phyloP scores from a whole-genome alignment of 352 stramenopile species.

The Globisporangium paroecandrum region DNA sequence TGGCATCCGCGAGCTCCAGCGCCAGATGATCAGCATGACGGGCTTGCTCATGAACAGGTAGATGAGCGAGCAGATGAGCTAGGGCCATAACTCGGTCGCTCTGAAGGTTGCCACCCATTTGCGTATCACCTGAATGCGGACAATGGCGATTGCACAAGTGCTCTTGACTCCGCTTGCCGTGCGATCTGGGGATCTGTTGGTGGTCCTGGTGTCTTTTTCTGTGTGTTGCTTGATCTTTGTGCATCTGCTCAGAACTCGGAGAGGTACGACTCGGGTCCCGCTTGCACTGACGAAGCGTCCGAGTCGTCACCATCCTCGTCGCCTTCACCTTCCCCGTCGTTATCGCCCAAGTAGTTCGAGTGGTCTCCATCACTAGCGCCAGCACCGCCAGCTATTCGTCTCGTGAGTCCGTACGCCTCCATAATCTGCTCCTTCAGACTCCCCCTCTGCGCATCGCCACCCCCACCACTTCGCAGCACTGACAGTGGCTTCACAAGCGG shows the following conservation, averaged over 20 bases:
- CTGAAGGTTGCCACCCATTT: background rate
- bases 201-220: background rate
- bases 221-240: background rate
- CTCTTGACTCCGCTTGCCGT: background rate
- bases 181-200: background rate
- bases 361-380: background rate
- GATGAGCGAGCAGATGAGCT: background rate
- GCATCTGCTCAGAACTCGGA: constrained; percentile 28
- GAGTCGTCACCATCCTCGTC: constrained; percentile 20
- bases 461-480: background rate
- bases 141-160: too few relatives aligned
- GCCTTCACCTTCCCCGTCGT: constrained; percentile 25
- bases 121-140: background rate
- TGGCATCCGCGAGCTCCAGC: constrained; percentile 73
- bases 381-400: background rate
- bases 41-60: constrained; percentile 33
- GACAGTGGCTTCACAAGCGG: background rate
- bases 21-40: constrained; percentile 65
- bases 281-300: constrained; percentile 20
- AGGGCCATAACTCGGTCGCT: too few relatives aligned
- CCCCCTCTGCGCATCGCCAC: background rate
- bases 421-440: constrained; percentile 10
- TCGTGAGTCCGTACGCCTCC: background rate
- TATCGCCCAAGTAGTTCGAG: background rate
- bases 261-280: constrained; percentile 27